phyloP scores from a whole-genome alignment of 1,284 basidiomycete species.

The Kwoniella shivajii region DNA sequence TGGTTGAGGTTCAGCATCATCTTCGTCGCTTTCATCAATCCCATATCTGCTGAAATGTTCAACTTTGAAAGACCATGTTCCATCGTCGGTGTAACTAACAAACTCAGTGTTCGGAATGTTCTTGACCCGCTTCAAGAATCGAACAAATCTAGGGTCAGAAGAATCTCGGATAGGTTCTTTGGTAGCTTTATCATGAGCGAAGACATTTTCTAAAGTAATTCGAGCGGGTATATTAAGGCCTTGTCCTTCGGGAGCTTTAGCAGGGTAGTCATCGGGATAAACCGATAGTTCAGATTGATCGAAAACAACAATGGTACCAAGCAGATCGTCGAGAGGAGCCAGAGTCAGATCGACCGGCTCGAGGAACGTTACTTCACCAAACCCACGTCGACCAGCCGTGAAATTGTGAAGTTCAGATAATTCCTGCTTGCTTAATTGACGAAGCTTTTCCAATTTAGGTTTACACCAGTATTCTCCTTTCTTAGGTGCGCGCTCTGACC shows the following conservation, averaged over 20 bases:
- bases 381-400: constrained; percentile 85
- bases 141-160: constrained; percentile 68
- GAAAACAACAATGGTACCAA: constrained; percentile 86
- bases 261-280: constrained; percentile 83
- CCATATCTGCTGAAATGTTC: constrained; percentile 73
- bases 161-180: constrained; percentile 86
- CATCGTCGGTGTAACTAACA: constrained; percentile 73
- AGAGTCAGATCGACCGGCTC: constrained; percentile 91
- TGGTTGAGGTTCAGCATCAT: constrained; percentile 26
- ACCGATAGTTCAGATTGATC: constrained; percentile 90
- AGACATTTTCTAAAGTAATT: constrained; percentile 80
- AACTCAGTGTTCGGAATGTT: constrained; percentile 85
- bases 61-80: constrained; percentile 91
- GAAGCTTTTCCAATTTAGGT: constrained; percentile 72
- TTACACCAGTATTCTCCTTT: constrained; percentile 89
- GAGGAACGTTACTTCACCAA: constrained; percentile 86
- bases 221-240: constrained; percentile 88
- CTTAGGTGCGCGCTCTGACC: constrained; percentile 58
- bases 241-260: constrained; percentile 75
- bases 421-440: constrained; percentile 65
- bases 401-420: constrained; percentile 71
- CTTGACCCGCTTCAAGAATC: constrained; percentile 81
- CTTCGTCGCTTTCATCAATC: constrained; percentile 49
- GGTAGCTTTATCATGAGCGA: constrained; percentile 88
- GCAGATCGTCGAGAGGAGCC: constrained; percentile 73